A percentile compares a stretch with the other conserved stretches of the same genome.
Conservation (phyloP, 139 green algal genomes). For the Micractinium conductrix region DNA sequence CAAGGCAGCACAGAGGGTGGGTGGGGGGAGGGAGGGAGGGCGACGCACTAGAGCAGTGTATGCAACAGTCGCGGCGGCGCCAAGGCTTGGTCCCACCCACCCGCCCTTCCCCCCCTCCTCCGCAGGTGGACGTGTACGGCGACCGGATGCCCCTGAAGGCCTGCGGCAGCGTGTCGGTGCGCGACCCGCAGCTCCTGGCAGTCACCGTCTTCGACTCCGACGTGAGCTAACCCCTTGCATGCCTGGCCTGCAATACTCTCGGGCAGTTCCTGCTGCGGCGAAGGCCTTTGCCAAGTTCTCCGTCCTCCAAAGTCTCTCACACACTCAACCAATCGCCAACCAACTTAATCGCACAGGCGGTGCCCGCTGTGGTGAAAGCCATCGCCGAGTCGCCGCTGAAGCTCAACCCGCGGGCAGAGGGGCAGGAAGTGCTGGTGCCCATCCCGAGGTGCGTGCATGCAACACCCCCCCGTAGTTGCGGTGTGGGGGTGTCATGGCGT, state of each 20-base stretch:
- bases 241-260: neutral
- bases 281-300: no score
- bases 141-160: conserved; percentile 66
- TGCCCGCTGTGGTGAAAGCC: conserved; percentile 60
- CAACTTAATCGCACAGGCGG: no score
- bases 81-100: no score
- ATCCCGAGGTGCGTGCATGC: conserved; percentile 54
- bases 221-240: conserved; percentile 53
- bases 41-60: no score
- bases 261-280: neutral
- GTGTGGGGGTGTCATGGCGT: no score
- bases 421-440: conserved; percentile 62
- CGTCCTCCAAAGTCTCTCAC: no score
- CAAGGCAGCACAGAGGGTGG: no score
- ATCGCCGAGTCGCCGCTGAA: conserved; percentile 71
- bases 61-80: no score
- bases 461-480: no score
- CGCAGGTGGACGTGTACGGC: conserved; percentile 61
- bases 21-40: no score
- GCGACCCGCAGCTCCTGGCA: conserved; percentile 70
- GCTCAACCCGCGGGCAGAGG: conserved; percentile 57
- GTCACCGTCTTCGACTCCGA: conserved; percentile 72
- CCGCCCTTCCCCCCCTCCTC: no score
- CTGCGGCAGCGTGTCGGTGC: conserved; percentile 70
- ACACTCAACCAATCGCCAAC: no score